Percentiles rank a stretch among this genome's conserved stretches.
Evolutionary conservation across 1,284 basidiomycete species (phyloP).

Genomic region (Irpex sp.): DNA sequence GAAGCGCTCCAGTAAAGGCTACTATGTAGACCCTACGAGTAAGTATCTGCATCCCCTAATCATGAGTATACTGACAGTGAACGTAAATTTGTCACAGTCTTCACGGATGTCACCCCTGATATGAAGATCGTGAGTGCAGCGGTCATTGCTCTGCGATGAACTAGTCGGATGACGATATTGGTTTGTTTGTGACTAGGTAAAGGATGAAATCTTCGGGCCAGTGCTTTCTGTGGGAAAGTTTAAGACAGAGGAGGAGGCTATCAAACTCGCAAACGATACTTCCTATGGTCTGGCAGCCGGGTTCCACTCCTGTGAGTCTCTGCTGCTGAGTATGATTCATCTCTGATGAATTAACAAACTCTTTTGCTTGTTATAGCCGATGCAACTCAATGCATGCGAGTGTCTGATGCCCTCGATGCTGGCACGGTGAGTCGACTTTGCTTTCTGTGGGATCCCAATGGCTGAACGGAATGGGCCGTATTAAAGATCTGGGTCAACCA

Average conservation of each 20-base stretch:
- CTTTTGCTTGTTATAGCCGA: constrained; percentile 47
- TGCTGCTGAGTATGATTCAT: not conserved
- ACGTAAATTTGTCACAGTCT: constrained; percentile 44
- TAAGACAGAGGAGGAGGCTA: constrained; percentile 75
- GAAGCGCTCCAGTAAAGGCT: constrained; percentile 67
- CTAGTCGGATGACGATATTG: not conserved
- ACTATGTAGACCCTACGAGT: constrained; percentile 77
- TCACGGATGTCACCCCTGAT: constrained; percentile 63
- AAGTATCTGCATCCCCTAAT: constrained; percentile 22
- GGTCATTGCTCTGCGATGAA: not conserved
- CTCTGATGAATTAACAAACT: constrained; percentile 4
- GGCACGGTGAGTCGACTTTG: constrained; percentile 59
- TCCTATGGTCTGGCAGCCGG: constrained; percentile 87
- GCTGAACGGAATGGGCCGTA: not conserved
- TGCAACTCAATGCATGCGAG: constrained; percentile 84
- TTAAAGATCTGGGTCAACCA: constrained; percentile 84
- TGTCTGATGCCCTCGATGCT: constrained; percentile 78
- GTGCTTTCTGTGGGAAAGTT: constrained; percentile 78
- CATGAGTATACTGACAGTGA: not conserved
- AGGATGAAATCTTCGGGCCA: constrained; percentile 87
- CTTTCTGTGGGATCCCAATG: not conserved
- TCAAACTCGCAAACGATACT: constrained; percentile 80
- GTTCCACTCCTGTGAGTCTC: constrained; percentile 74
- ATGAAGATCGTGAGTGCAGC: constrained; percentile 71
- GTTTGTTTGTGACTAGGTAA: constrained; percentile 42